Evolutionary conservation across 768 basidiomycete species (phyloP), one percentile per base, ranked within the genome.

Genomic region (Rhodocollybia butyracea): DNA sequence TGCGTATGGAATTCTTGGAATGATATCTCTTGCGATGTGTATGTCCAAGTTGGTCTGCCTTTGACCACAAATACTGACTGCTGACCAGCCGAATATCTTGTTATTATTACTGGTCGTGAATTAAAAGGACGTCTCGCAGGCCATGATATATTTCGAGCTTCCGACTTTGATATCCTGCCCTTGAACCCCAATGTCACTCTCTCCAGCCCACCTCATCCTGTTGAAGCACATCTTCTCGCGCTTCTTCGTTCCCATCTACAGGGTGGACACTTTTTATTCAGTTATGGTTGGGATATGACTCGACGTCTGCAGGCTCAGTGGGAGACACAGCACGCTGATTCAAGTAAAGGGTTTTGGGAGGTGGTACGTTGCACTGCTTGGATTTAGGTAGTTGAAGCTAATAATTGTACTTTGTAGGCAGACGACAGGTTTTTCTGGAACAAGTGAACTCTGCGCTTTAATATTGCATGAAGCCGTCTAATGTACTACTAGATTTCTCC

Each of bases 371-470:
- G 31, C 29, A 48, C 36, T 41, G n/a, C n/a, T 30, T 46, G 42
- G 22, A 19, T 24, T 46, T 36, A 31, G n/a, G 22, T 26, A 7
- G 21, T 30, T 26, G 17, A 31, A 39, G n/a, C 32, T 34, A 30
- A 24, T 39, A 17, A n/a, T n/a, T 27, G 13, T 26, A 30, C 53
- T 64, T 46, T 57, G 15, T 63, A 95, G 88, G 88, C 87, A 36
- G 97, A 99, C 60, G 94, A 97, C 65, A 81, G 95, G 59, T 99
- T 99, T 73, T 98, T 98, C 72, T 99, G 96, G 96, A 99, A 99
- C 71, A 90, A 84, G 83, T 89, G 56, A 45, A 70, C 66, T 15
- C 51, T 34, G 22, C 43, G 42, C 30, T n/a, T 15, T 53, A 10
- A 46, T 51, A 40, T 26, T 27, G n/a, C 4, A 29, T 2, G n/a